Percentiles rank a stretch among this genome's conserved stretches.
Conservation (phyloP, 164 flowering plant genomes). For the Vitis amurensis region DNA sequence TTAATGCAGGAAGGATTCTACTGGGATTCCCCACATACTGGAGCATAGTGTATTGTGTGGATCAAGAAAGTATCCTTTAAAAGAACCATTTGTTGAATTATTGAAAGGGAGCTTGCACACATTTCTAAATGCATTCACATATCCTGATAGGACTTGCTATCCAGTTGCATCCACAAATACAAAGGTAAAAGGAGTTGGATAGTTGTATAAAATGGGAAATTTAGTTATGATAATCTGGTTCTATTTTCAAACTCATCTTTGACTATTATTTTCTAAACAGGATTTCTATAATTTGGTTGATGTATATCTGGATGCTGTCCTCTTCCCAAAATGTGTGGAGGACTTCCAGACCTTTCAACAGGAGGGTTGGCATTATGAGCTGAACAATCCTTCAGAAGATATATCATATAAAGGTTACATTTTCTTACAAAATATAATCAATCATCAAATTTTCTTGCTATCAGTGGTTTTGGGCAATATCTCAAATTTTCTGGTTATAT, state of each 20-base stretch:
- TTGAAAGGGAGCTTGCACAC: conserved; percentile 94
- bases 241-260: not conserved
- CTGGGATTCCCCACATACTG: conserved; percentile 96
- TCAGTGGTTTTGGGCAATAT: not conserved
- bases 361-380: conserved; percentile 99
- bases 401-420: conserved; percentile 82
- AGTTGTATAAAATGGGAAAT: not conserved
- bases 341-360: conserved; percentile 92
- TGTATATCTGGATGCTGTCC: conserved; percentile 97
- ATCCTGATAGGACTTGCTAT: conserved; percentile 99
- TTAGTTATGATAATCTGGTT: not conserved
- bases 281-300: conserved; percentile 98
- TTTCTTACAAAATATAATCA: not conserved
- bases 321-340: conserved; percentile 94
- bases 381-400: conserved; percentile 82
- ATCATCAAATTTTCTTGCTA: conserved; percentile 1
- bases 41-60: conserved; percentile 99
- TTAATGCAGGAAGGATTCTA: conserved; percentile 84
- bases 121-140: conserved; percentile 94
- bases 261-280: conserved; percentile 33
- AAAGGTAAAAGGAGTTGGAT: conserved; percentile 50
- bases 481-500: not conserved
- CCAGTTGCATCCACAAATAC: conserved; percentile 98
- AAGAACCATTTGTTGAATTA: conserved; percentile 97
- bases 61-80: conserved; percentile 94